Base-by-base conservation (phyloP, 345 rosid species). In the Firmiana major region DNA sequence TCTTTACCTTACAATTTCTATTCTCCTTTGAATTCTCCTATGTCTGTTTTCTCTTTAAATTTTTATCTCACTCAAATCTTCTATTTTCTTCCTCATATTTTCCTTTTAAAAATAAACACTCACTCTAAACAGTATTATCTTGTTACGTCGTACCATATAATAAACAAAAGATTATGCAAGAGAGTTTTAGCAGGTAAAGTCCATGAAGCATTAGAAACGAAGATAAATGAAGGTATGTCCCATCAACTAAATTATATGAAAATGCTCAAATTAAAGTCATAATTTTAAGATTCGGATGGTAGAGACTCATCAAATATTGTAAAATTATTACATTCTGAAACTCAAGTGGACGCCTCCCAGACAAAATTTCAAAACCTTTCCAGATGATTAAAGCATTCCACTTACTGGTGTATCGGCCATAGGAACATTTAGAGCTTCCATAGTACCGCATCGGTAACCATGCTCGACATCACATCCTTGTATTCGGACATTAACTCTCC, bases 401-500 rank as follows among this genome's bases (percentile, higher is more conserved):
- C 82, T 86, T 83, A 93, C 98, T 11, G 99, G 98, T n/a, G 99
- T 95, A 76, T 95, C 98, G 1, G 99, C 97, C 99, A 93, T 89
- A 34, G 99, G 98, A 82, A 95, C 99, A 79, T 95, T 93, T 43
- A 95, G 87, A 80, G 99, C 99, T 91, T 95, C 99, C 99, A 95
- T 95, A 17, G 55, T 51, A 16, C 55, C 55, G n/a, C 55, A 51
- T 16, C 16, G 87, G 80, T 93, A 92, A 63, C 99, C 98, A 82
- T 90, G 55, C 70, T 92, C 91, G n/a, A 92, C 92, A 76, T 95
- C 97, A 77, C 91, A 86, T 79, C 99, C 98, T 78, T 93, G 98
- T 84, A 95, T 92, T 62, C 93, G 89, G 21, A 95, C 98, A 76
- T 95, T 95, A 31, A 92, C 99, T 82, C 94, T 86, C 98, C 98